These are phyloP conservation scores for Trichophyton equinum DNA, from an alignment of 2,329 filamentous ascomycete genomes.

Conservation along the genomic window DNA sequence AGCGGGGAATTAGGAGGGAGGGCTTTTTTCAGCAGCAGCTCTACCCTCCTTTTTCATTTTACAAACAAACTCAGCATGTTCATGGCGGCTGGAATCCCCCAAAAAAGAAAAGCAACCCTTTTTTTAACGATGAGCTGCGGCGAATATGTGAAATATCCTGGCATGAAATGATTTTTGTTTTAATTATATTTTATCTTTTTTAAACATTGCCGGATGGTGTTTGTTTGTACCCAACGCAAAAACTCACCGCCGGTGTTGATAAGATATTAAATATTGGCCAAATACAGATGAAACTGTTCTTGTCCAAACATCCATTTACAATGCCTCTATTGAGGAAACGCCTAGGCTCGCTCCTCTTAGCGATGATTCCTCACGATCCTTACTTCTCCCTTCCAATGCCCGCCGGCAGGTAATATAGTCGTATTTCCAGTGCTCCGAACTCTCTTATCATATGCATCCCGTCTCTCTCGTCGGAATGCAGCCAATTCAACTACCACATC, in stretches of 20 bases:
- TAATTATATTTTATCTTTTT: not conserved
- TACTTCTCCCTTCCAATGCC: slow-evolving; percentile 48
- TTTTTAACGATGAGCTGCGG: not conserved
- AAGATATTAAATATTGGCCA: not conserved
- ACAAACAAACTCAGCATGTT: not conserved
- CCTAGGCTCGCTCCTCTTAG: not conserved
- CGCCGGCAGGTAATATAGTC: slow-evolving; percentile 32
- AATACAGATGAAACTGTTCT: not conserved
- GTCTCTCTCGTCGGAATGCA: slow-evolving; percentile 42
- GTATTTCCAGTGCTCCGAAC: too few species aligned
- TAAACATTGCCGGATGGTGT: not conserved
- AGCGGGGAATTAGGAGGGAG: not conserved
- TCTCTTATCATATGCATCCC: slow-evolving; percentile 32
- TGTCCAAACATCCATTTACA: not conserved
- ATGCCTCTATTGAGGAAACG: too few species aligned
- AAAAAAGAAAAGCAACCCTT: not conserved
- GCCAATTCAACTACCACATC: slow-evolving; percentile 45
- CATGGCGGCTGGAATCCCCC: not conserved
- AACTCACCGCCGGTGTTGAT: not conserved
- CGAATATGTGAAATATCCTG: slow-evolving; percentile 3
- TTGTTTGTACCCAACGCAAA: slow-evolving; percentile 1
- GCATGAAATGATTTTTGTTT: slow-evolving; percentile 1
- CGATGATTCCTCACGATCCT: slow-evolving; percentile 41
- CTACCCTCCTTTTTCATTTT: slow-evolving; percentile 2
- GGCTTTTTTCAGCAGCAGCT: not conserved